Evolutionary conservation across 78 protist species (phyloP), one percentile per base, ranked within the genome.

Genomic region (Dictyostelium citrinum): DNA sequence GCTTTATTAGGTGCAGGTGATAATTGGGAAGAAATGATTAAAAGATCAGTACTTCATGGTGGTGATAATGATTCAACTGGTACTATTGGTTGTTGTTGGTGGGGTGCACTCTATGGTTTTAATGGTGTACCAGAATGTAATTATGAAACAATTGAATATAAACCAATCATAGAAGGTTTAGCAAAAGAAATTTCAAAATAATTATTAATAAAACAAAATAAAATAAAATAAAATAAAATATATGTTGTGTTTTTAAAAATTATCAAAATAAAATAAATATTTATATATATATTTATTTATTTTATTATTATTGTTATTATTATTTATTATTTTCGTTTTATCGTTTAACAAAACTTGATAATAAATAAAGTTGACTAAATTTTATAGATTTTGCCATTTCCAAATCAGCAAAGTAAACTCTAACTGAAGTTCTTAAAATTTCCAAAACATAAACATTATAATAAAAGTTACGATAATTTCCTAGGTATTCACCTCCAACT

Each of bases 21-120:
- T 37, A 35, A 33, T 37, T 90, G 88, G 90, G 61, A 78, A 39
- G 91, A 92, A 43, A 83, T 92, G 90, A 64, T 83, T 27, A 78
- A 84, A 68, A 20, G 97, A 37, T 85, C 95, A 17, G 49, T 78
- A 7, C 43, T 96, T 20, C 97, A 96, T 61, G 95, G 95, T 64
- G 97, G 97, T 43, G 97, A 96, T 37, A 76, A 43, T 61, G 97
- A 96, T 41, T 90, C 97, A 24, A 96, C 97, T 17, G 97, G 96
- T 33, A 80, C 97, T 12, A 97, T 96, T 68, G 97, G 96, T 33
- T 81, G 95, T 61, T 58, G 78, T 60, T 96, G 95, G 95, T 96
- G 35, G 45, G 97, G 97, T 51, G 97, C 97, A 9, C 31, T 83
- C 61, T 97, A 96, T 88, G 97, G 97, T 37, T 41, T 88, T 68